Evolutionary conservation across 2,329 filamentous ascomycete genomes (phyloP).

Genomic region (Orbilia ellipsospora): DNA sequence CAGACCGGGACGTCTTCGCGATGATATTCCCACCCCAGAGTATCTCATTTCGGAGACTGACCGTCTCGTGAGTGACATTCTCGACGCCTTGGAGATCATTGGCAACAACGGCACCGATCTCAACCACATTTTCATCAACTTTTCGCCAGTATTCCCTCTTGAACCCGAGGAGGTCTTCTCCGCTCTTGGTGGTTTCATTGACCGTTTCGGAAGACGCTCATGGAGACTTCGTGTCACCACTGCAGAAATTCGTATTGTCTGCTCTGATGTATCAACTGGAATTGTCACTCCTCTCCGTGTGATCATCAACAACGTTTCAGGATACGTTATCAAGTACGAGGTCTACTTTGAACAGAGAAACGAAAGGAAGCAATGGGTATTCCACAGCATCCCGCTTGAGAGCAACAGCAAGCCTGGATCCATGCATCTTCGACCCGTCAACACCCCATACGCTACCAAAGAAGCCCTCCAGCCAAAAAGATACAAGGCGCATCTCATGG

Average conservation of each 20-base stretch:
- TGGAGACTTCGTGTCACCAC: constrained; percentile 97
- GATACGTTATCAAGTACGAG: constrained; percentile 97
- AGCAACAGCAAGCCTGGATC: constrained; percentile 88
- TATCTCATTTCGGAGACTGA: constrained; percentile 98
- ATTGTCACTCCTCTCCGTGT: constrained; percentile 91
- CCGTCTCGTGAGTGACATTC: constrained; percentile 94
- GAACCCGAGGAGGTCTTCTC: constrained; percentile 89
- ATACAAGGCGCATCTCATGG: constrained; percentile 99
- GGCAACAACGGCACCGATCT: constrained; percentile 99
- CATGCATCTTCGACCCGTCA: constrained; percentile 92
- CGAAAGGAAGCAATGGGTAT: constrained; percentile 97
- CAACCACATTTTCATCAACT: constrained; percentile 99
- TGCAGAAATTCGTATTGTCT: constrained; percentile 98
- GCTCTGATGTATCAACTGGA: constrained; percentile 87
- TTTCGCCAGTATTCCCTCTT: constrained; percentile 94
- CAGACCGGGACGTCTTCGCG: constrained; percentile 88
- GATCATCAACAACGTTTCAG: constrained; percentile 97
- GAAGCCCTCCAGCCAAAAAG: constrained; percentile 98
- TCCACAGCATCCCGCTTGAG: constrained; percentile 79
- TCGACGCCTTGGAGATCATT: constrained; percentile 97
- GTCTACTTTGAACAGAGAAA: constrained; percentile 98
- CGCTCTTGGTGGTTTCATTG: constrained; percentile 92
- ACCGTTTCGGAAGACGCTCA: constrained; percentile 91
- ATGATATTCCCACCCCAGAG: constrained; percentile 98
- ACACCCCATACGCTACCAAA: constrained; percentile 95